A percentile compares a stretch with the other conserved stretches of the same genome.
Evolutionary conservation across 305 asterid genomes (phyloP).

Genomic region (Solanum aculeatissimum): DNA sequence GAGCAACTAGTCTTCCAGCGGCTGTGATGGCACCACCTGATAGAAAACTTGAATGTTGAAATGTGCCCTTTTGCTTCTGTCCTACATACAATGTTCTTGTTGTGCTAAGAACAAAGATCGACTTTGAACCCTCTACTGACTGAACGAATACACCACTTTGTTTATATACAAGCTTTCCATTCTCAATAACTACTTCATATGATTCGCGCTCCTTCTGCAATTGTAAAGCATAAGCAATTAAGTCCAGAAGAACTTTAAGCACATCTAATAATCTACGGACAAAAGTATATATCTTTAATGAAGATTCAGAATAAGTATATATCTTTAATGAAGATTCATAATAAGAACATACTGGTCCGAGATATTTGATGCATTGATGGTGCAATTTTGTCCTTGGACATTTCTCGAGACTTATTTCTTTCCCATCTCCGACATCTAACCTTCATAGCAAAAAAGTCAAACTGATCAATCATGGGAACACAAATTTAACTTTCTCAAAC

Average conservation of each 20-base stretch:
- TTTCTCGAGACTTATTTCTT: constrained; percentile 9
- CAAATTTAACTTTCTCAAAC: neutral
- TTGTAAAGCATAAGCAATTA: neutral
- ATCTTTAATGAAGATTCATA: neutral
- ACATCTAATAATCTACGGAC: neutral
- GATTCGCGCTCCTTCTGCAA: constrained; percentile 49
- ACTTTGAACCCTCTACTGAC: constrained; percentile 46
- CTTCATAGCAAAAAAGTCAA: constrained; percentile 8
- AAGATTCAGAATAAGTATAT: neutral
- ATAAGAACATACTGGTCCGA: constrained; percentile 11
- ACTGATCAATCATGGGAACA: neutral
- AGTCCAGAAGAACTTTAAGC: neutral
- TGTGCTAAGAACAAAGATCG: constrained; percentile 65
- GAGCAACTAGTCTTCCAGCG: constrained; percentile 63
- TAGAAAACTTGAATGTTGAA: constrained; percentile 66
- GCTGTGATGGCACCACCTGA: constrained; percentile 68
- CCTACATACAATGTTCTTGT: constrained; percentile 41
- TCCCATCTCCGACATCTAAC: constrained; percentile 44
- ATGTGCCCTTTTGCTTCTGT: constrained; percentile 44
- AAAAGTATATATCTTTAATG: neutral
- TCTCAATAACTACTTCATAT: constrained; percentile 36
- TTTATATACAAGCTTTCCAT: constrained; percentile 48
- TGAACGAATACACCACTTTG: constrained; percentile 33
- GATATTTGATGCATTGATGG: constrained; percentile 10
- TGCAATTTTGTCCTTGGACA: constrained; percentile 8